phyloP scores from a whole-genome alignment of 2,329 filamentous ascomycete species.

The Claviceps sp. region DNA sequence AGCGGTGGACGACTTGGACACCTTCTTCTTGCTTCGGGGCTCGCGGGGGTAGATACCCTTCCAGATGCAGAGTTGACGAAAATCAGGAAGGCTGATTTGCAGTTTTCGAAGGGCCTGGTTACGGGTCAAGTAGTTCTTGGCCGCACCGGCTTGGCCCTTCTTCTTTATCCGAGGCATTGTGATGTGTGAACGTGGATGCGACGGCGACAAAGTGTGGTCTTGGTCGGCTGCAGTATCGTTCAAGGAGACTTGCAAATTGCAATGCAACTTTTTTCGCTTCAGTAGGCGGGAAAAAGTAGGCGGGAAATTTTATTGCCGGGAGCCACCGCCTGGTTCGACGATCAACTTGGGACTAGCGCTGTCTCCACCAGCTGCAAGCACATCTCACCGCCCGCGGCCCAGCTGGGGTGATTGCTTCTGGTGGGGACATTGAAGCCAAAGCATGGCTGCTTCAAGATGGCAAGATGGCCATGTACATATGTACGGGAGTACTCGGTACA shows the following conservation, averaged over 20 bases:
- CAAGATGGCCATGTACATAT: too few species aligned
- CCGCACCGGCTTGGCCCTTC: constrained; percentile 82
- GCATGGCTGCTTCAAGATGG: too few species aligned
- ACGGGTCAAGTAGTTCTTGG: constrained; percentile 96
- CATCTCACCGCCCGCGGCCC: constrained; percentile 18
- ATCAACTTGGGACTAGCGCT: constrained; percentile 8
- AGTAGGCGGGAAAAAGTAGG: constrained; percentile 10
- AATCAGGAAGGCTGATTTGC: constrained; percentile 92
- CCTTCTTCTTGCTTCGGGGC: constrained; percentile 94
- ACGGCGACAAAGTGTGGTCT: constrained; percentile 4
- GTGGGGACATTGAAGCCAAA: constrained; percentile 12
- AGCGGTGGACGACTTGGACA: constrained; percentile 75
- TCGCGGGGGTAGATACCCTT: constrained; percentile 98
- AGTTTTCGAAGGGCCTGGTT: constrained; percentile 96
- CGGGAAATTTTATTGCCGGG: constrained; percentile 22
- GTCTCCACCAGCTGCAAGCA: constrained; percentile 1
- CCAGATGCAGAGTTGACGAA: constrained; percentile 97
- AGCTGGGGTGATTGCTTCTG: not conserved
- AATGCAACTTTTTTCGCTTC: constrained; percentile 16
- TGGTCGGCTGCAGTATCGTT: not conserved
- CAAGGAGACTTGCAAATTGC: constrained; percentile 13
- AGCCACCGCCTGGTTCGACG: constrained; percentile 14
- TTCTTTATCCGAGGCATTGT: constrained; percentile 72
- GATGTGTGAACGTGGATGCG: constrained; percentile 4
- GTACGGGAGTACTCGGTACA: too few species aligned